Conservation (phyloP, 78 protist species). For the Dictyostelium citrinum region DNA sequence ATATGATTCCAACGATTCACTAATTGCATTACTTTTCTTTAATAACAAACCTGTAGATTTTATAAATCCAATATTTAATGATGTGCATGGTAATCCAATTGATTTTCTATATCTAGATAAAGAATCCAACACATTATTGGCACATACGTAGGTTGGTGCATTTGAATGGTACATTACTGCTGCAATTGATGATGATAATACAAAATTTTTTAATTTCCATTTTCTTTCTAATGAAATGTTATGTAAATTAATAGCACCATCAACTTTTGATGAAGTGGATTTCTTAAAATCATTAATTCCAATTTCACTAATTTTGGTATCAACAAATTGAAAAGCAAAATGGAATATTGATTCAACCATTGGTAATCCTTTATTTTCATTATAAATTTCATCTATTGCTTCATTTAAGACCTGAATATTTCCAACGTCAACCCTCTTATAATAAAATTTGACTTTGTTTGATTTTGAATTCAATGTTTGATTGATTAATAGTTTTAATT, state of each 20-base stretch:
- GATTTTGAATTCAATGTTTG: neutral
- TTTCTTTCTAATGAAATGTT: neutral
- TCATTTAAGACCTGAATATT: neutral
- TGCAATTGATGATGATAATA: slow-evolving; percentile 53
- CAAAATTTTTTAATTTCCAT: slow-evolving; percentile 30
- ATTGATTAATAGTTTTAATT: neutral
- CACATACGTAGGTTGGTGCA: slow-evolving; percentile 73
- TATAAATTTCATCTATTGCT: neutral
- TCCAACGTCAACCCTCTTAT: neutral
- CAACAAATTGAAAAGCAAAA: neutral
- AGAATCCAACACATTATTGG: slow-evolving; percentile 77
- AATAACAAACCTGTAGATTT: neutral
- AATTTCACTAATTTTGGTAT: neutral
- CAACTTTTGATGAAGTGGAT: slow-evolving; percentile 22
- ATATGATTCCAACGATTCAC: neutral
- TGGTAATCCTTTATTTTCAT: neutral
- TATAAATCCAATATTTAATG: slow-evolving; percentile 69
- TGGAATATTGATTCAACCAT: neutral
- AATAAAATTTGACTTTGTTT: neutral
- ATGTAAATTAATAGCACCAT: slow-evolving; percentile 81
- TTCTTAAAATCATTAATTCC: neutral
- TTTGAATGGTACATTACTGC: slow-evolving; percentile 21
- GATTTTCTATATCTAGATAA: slow-evolving; percentile 26
- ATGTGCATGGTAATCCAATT: slow-evolving; percentile 5
- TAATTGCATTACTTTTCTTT: neutral